Percentiles rank a stretch among this genome's conserved stretches.
Conservation (phyloP, 768 basidiomycete genomes). For the Termitomyces sp. region DNA sequence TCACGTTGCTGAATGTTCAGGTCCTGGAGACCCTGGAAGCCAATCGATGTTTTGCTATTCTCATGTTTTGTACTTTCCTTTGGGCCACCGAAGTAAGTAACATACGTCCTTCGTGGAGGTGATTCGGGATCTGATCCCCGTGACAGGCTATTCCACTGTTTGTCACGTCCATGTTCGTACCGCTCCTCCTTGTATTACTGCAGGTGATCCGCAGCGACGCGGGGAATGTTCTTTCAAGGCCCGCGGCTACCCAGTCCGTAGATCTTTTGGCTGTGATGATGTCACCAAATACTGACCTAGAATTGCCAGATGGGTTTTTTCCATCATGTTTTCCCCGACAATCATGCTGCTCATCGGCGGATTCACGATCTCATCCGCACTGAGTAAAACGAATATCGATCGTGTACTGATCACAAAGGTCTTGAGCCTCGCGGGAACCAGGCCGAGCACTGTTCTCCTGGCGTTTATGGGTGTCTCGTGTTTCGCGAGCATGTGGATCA, state of each 20-base stretch:
- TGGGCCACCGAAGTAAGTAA: conserved; percentile 91
- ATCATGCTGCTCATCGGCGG: conserved; percentile 98
- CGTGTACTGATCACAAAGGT: conserved; percentile 87
- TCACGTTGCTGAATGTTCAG: conserved; percentile 54
- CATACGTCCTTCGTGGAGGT: neutral
- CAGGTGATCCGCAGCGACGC: conserved; percentile 68
- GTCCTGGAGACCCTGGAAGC: conserved; percentile 64
- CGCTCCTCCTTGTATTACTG: conserved; percentile 82
- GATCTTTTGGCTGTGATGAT: neutral
- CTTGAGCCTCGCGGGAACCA: conserved; percentile 85
- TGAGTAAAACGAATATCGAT: conserved; percentile 95
- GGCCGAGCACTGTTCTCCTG: conserved; percentile 81
- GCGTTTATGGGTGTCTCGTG: conserved; percentile 96
- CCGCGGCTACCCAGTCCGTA: conserved; percentile 79
- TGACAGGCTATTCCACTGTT: conserved; percentile 92
- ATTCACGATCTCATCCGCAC: conserved; percentile 94
- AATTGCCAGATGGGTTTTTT: conserved; percentile 74
- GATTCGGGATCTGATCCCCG: neutral
- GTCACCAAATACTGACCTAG: neutral
- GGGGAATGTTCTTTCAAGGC: conserved; percentile 48
- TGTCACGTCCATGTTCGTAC: conserved; percentile 91
- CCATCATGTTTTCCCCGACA: conserved; percentile 94
- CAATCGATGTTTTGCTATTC: conserved; percentile 86
- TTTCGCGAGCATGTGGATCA: conserved; percentile 99
- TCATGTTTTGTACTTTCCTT: conserved; percentile 85